Base-by-base conservation (phyloP, 1,139 yeast genomes). In the Yarrowia galli region DNA sequence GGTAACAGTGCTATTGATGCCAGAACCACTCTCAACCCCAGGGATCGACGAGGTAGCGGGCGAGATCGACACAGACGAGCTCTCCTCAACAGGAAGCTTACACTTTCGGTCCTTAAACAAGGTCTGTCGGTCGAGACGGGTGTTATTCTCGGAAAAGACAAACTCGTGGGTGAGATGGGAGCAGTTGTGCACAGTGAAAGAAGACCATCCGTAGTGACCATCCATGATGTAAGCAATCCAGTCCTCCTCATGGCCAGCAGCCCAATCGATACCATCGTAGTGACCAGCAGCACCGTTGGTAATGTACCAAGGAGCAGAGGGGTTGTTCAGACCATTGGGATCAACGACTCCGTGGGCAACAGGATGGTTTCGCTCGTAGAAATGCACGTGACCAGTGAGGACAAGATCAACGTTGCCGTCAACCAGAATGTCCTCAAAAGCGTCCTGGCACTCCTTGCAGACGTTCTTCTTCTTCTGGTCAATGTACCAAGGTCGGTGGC, bases 401-500 rank as follows among this genome's bases (percentile, higher is more conserved):
- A 68, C 73, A 42, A 73, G 66, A 61, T 73, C 75, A 23, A 73
- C 75, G 18, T 72, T 69, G 69, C 73, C 67, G 58, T 73, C 71
- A 66, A 70, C 48, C 10, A 73, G 53, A 22, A 72, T 60, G 23
- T 66, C 69, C 70, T 73, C 75, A 64, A 73, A 73, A 6, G 74
- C 75, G 20, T 65, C 32, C 64, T 68, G 68, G 65, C 74, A 73
- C 36, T 65, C 69, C 68, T 63, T 46, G 68, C 74, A 73, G 25
- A 67, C 54, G 12, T 67, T 43, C 60, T 46, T 42, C 45, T 69
- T 67, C 42, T 67, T 68, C 53, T 70, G 70, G 20, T 71, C 64
- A 22, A 69, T 68, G 66, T 73, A 73, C 73, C 71, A 70, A 73
- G 83, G 75, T 70, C 81, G 70, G 75, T 75, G 72, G 72, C 74